Percentiles rank a stretch among this genome's conserved stretches.
phyloP scores from a whole-genome alignment of 768 basidiomycete genomes.

The Pleurotus citrinopileatus region DNA sequence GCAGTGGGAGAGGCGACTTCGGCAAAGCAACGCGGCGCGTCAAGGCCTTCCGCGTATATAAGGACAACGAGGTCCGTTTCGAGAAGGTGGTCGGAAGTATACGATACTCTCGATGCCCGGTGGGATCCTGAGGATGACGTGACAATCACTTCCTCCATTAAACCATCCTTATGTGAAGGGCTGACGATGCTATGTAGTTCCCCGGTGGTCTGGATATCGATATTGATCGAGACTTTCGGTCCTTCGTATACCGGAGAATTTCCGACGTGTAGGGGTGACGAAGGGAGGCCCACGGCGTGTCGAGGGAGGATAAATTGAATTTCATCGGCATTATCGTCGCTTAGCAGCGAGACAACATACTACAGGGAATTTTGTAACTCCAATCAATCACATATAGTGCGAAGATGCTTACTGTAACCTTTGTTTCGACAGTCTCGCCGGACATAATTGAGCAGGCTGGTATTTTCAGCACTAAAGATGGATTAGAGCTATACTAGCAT shows the following conservation, averaged over 20 bases:
- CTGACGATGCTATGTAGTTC: constrained; percentile 35
- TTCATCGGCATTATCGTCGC: constrained; percentile 44
- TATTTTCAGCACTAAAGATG: no score
- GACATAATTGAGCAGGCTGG: no score
- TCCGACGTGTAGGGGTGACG: constrained; percentile 31
- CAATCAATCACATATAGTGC: not conserved
- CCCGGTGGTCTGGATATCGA: constrained; percentile 49
- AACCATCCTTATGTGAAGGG: constrained; percentile 36
- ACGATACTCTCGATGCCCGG: constrained; percentile 35
- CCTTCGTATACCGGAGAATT: constrained; percentile 23
- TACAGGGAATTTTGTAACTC: constrained; percentile 16
- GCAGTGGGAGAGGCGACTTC: constrained; percentile 32
- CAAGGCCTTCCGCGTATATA: constrained; percentile 45
- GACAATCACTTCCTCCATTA: constrained; percentile 29
- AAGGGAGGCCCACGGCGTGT: constrained; percentile 38
- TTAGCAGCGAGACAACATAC: constrained; percentile 52
- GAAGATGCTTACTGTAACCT: no score
- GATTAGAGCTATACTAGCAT: no score
- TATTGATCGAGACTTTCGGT: constrained; percentile 36
- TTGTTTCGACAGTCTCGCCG: not conserved
- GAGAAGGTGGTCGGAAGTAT: constrained; percentile 40
- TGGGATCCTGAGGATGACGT: constrained; percentile 33
- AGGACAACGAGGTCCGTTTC: constrained; percentile 48
- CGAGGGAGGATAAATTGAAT: constrained; percentile 53
- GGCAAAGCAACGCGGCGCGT: constrained; percentile 54